Base-by-base conservation (phyloP, 768 basidiomycete genomes). In the Leucocoprinus leucothites region DNA sequence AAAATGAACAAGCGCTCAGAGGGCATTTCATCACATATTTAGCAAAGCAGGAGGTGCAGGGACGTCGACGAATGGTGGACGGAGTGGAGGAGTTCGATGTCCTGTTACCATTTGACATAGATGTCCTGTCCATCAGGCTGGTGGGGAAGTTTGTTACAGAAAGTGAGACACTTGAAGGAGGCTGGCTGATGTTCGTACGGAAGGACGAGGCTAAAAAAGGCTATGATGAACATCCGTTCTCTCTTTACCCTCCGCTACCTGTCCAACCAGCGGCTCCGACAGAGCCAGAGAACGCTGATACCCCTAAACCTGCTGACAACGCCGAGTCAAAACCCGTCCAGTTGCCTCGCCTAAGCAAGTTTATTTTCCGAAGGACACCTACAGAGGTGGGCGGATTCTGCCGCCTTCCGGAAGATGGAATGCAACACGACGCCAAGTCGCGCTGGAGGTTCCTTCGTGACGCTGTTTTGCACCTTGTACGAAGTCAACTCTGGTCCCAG, bases 61-160 rank as follows among this genome's bases (percentile, higher is more conserved):
- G 51, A 9, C 41, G 51, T 18, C 43, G 51, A 16, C 40, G 40
- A 19, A 16, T n/a, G 6, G 40, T 14, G 5, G 40, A 19, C 16
- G 54, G n/a, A 13, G 8, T 18, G n/a, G 46, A 41, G 19, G 48
- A 56, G 22, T 22, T 51, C 16, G 48, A 50, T 22, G 36, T 59
- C n/a, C 24, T 48, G 11, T 46, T 59, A 40, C 34, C 43, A 2
- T 59, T 46, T 21, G 48, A 56, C 2, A 5, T 11, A 11, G 58
- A 59, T 26, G 53, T 42, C 7, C 56, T 38, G 46, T 56, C 53
- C n/a, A 36, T 56, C 9, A n/a, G 52, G 25, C 44, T 54, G 25
- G 21, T 44, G 21, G 58, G 58, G 2, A 28, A 25, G 13, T 38
- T 59, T n/a, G 22, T 28, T 25, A 16, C 38, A 16, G 46, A 28